phyloP scores from a whole-genome alignment of 805 yeast species.

The Cyberlindnera euphorbiae region DNA sequence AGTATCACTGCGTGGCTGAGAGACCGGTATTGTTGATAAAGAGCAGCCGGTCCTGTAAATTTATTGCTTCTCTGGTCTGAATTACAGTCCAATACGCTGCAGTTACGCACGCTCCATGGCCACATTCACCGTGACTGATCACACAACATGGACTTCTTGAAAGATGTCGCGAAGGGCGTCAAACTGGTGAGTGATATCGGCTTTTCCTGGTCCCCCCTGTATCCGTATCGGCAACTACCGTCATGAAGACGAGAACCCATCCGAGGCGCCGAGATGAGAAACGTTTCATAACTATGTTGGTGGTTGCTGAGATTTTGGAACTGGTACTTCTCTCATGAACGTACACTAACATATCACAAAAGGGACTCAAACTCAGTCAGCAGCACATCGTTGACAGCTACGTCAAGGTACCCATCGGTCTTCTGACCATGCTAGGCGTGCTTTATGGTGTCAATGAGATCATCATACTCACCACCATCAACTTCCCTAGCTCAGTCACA shows the following conservation, averaged over 20 bases:
- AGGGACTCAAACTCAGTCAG: slow-evolving; percentile 19
- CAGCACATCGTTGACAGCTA: slow-evolving; percentile 20
- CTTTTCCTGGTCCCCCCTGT: not conserved
- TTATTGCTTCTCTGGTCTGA: too few relatives aligned
- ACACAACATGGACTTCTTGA: not conserved
- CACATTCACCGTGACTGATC: too few relatives aligned
- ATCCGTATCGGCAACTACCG: too few relatives aligned
- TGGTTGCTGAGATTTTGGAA: not conserved
- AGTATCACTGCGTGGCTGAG: too few relatives aligned
- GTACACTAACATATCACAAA: not conserved
- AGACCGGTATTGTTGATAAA: too few relatives aligned
- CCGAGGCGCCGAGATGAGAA: too few relatives aligned
- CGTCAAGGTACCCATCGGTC: slow-evolving; percentile 23
- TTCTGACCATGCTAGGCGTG: slow-evolving; percentile 17
- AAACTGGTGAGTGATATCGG: slow-evolving; percentile 1
- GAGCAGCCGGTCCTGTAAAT: too few relatives aligned
- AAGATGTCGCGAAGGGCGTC: slow-evolving; percentile 1
- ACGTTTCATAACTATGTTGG: too few relatives aligned
- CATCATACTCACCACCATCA: slow-evolving; percentile 29
- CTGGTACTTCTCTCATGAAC: not conserved
- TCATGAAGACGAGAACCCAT: too few relatives aligned
- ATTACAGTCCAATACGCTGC: too few relatives aligned
- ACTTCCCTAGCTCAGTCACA: slow-evolving; percentile 67
- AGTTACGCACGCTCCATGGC: too few relatives aligned
- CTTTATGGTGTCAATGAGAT: slow-evolving; percentile 26